phyloP scores from a whole-genome alignment of 2,329 filamentous ascomycete genomes.

The Westerdykella sp. region DNA sequence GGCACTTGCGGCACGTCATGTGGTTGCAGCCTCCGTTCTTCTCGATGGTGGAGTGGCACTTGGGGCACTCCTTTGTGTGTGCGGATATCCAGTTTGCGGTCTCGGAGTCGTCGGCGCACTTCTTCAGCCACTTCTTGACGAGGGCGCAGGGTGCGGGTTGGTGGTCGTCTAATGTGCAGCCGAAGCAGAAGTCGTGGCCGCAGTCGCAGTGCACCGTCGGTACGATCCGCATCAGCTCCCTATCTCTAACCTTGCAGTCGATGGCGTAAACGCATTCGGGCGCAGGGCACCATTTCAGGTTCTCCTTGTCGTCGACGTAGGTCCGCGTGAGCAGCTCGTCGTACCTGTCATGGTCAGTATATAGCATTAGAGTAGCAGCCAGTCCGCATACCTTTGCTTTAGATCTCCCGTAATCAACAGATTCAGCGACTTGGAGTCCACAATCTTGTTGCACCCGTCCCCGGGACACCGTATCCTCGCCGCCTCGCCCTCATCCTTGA shows the following conservation, averaged over 20 bases:
- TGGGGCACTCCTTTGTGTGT: conserved; percentile 97
- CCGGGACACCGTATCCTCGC: conserved; percentile 90
- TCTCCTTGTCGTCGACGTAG: conserved; percentile 95
- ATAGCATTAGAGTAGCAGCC: conserved; percentile 7
- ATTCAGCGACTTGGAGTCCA: conserved; percentile 82
- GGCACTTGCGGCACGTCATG: conserved; percentile 95
- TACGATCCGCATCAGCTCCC: conserved; percentile 76
- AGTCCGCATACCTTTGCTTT: conserved; percentile 44
- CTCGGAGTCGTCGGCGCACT: conserved; percentile 96
- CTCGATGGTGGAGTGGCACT: conserved; percentile 93
- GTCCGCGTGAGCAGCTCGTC: conserved; percentile 81
- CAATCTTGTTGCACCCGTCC: conserved; percentile 78
- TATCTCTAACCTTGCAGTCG: conserved; percentile 81
- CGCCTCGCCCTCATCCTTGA: conserved; percentile 90
- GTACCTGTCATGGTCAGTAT: conserved; percentile 53
- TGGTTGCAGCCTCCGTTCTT: conserved; percentile 98
- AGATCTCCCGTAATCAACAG: conserved; percentile 59
- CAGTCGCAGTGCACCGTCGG: conserved; percentile 85
- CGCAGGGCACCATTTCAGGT: conserved; percentile 94
- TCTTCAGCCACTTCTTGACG: conserved; percentile 94
- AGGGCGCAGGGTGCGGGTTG: conserved; percentile 87
- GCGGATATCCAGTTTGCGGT: conserved; percentile 99
- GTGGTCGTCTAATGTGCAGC: conserved; percentile 82
- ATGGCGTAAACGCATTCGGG: conserved; percentile 95
- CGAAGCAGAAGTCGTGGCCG: conserved; percentile 88